Percentiles rank a stretch among this genome's conserved stretches.
These are phyloP conservation scores for Lablab purpureus DNA, from an alignment of 306 rosid species.

Conservation along the genomic window DNA sequence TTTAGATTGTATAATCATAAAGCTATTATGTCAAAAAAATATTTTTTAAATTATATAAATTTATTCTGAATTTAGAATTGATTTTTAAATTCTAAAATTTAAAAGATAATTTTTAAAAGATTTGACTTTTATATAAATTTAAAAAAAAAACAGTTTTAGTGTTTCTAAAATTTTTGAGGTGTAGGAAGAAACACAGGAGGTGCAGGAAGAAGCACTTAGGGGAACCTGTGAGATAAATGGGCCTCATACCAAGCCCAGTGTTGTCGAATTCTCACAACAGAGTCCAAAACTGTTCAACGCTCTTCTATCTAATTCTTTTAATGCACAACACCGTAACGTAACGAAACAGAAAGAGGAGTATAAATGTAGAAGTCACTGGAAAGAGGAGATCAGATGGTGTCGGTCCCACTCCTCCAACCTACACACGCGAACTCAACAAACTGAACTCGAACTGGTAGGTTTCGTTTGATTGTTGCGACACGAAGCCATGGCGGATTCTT, in stretches of 20 bases:
- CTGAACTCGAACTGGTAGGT: not conserved
- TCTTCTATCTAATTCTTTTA: not conserved
- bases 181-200: too few species aligned
- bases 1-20: too few species aligned
- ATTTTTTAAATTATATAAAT: too few species aligned
- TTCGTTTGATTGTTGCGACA: not conserved
- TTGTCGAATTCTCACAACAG: not conserved
- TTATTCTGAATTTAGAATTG: too few species aligned
- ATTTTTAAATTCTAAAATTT: too few species aligned
- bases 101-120: too few species aligned
- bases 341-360: not conserved
- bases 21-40: too few species aligned
- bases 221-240: conserved; percentile 12
- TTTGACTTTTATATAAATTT: too few species aligned
- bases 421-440: not conserved
- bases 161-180: too few species aligned
- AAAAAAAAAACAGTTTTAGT: too few species aligned
- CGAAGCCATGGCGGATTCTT: conserved; percentile 55
- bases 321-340: not conserved
- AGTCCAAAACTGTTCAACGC: not conserved
- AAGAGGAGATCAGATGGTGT: not conserved
- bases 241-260: not conserved
- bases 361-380: not conserved
- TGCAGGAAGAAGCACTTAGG: too few species aligned
- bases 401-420: not conserved